Evolutionary conservation across 73 alveolate species (phyloP).

Genomic region (Symbiodinium pilosum): DNA sequence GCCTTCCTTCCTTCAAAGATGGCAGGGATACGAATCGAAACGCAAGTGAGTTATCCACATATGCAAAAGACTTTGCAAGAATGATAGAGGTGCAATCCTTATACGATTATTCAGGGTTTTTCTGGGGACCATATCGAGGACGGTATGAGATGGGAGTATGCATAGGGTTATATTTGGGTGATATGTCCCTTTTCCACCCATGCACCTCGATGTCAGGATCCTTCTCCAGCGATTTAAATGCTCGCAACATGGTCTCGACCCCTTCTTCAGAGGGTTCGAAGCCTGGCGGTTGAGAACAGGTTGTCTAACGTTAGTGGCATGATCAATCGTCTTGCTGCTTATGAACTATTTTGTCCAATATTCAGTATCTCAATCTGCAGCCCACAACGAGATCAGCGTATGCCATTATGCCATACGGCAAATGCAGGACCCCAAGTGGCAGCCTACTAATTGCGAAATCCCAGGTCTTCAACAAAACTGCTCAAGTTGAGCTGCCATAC

Average conservation of each 20-base stretch:
- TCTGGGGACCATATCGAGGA: no score
- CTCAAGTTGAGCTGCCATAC: neutral
- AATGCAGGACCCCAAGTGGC: neutral
- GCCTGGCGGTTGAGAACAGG: neutral
- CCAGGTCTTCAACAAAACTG: neutral
- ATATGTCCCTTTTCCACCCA: no score
- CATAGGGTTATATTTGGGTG: no score
- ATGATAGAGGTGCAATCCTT: no score
- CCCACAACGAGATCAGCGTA: neutral
- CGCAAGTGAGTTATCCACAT: no score
- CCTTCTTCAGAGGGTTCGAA: neutral
- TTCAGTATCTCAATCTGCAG: neutral
- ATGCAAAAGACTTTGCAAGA: no score
- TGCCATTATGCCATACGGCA: neutral
- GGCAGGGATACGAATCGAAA: no score
- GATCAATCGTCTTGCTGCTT: neutral
- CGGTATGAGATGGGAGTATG: no score
- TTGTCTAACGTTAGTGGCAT: neutral
- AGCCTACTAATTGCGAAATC: neutral
- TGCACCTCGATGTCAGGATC: slow-evolving; percentile 1
- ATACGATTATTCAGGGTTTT: no score
- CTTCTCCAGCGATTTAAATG: slow-evolving; percentile 6
- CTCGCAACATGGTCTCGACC: neutral
- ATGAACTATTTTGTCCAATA: neutral
- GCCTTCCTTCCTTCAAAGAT: no score